A percentile compares a stretch with the other conserved stretches of the same genome.
Conservation (phyloP, 1,284 basidiomycete genomes). For the Rhodofomes roseus region DNA sequence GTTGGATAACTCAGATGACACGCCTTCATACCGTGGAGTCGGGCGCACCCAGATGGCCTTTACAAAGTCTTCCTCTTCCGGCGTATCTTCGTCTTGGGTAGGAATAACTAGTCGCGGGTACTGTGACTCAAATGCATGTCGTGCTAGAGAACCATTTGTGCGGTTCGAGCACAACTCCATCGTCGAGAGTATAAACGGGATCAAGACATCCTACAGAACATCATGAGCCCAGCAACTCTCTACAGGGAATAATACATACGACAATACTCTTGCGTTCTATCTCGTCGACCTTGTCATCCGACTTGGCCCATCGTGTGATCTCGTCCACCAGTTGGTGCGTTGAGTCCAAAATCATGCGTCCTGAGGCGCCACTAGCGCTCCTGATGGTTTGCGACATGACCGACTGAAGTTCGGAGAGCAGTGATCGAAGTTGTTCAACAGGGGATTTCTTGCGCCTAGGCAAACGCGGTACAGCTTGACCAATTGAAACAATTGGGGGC, state of each 20-base stretch:
- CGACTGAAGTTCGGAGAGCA: conserved; percentile 38
- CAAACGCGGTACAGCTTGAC: conserved; percentile 46
- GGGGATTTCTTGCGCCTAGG: conserved; percentile 22
- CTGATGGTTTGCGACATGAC: conserved; percentile 28
- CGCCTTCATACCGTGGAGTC: neutral
- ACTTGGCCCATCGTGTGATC: conserved; percentile 30
- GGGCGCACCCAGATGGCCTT: conserved; percentile 11
- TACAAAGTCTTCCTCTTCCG: conserved; percentile 2
- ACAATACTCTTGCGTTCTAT: conserved; percentile 10
- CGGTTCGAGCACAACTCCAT: conserved; percentile 37
- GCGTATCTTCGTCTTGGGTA: neutral
- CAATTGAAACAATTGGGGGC: neutral
- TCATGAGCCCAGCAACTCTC: conserved; percentile 11
- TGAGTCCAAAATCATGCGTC: conserved; percentile 34
- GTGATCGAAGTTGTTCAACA: conserved; percentile 30
- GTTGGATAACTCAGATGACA: neutral
- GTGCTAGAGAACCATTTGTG: conserved; percentile 41
- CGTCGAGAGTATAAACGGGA: conserved; percentile 36
- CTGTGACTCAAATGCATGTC: conserved; percentile 40
- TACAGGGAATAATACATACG: conserved; percentile 23
- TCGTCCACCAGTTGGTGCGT: conserved; percentile 30
- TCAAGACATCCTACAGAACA: conserved; percentile 35
- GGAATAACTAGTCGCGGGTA: conserved; percentile 35
- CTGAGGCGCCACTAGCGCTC: conserved; percentile 28
- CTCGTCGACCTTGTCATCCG: conserved; percentile 16